Base-by-base conservation (phyloP, 257 asterid species). In the Fraxinus cuspidata region DNA sequence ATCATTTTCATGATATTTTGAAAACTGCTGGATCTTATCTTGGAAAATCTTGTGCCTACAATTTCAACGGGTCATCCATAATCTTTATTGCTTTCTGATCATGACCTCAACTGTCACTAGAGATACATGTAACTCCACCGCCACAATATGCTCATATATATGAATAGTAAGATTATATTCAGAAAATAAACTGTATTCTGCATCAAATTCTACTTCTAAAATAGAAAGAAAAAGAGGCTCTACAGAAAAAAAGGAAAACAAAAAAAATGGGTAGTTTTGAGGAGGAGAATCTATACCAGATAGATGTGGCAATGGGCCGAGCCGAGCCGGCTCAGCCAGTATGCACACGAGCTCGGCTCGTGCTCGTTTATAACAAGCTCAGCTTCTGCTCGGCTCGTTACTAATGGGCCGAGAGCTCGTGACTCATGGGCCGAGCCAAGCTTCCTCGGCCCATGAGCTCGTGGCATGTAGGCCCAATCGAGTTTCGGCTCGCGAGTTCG, bases 241-340 rank as follows among this genome's bases (percentile, higher is more conserved):
- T 1, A 68, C 31, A 70, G 73, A 9, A 11, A 21, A 13, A 16
- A 73, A 34, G n/a, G 19, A 0, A 4, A 7, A n/a, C 13, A 10
- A 53, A 37, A 21, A 32, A 16, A 75, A n/a, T 78, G 82, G 77
- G 72, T 25, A 82, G 80, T 63, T 78, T 82, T 74, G 85, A 82
- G 29, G 83, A 82, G 44, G 85, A 78, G 31, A 78, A 70, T 31
- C 56, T 82, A 51, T 70, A 74, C 40, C 67, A 74, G 70, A 78
- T 78, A 29, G 31, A 29, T 2, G 2, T 29, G 31, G 2, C 2
- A 29, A 29, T 29, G 31, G 2, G 31, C 31, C 31, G 31, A 29
- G 31, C 31, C 31, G 31, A 29, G 31, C 2, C 31, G 2, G 31
- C 31, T 29, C 31, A 29, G 2, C 31, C 31, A 2, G n/a, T n/a